These are phyloP conservation scores for Arxiozyma slooffiae DNA, from an alignment of 1,139 yeast species.

Conservation along the genomic window DNA sequence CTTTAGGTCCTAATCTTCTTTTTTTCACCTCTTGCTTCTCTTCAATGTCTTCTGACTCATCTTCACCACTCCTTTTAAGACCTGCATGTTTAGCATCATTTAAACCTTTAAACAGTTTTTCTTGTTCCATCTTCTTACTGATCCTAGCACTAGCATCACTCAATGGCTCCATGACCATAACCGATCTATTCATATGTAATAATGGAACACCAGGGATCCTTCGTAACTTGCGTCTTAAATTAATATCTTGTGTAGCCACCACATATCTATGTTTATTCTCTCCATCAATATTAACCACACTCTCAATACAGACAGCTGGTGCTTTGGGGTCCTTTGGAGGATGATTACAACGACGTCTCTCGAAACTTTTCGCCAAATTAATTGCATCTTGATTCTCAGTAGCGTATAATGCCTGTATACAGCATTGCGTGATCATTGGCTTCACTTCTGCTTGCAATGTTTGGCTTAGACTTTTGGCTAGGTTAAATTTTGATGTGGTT, in stretches of 20 bases:
- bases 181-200: conserved; percentile 77
- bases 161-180: conserved; percentile 92
- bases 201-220: conserved; percentile 83
- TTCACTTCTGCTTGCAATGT: conserved; percentile 81
- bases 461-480: conserved; percentile 65
- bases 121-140: conserved; percentile 47
- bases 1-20: conserved; percentile 46
- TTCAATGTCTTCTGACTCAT: conserved; percentile 5
- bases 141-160: conserved; percentile 58
- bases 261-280: conserved; percentile 81
- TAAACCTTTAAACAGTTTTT: conserved; percentile 67
- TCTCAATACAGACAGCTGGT: conserved; percentile 67
- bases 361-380: conserved; percentile 68
- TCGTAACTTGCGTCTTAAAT: conserved; percentile 58
- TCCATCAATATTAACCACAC: conserved; percentile 63
- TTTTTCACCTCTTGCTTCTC: conserved; percentile 35
- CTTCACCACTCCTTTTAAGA: conserved; percentile 18
- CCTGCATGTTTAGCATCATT: conserved; percentile 38
- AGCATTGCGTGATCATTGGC: conserved; percentile 94
- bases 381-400: conserved; percentile 66
- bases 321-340: conserved; percentile 51
- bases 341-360: conserved; percentile 65
- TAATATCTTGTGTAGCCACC: conserved; percentile 72
- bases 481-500: conserved; percentile 56
- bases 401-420: conserved; percentile 75